phyloP scores from a whole-genome alignment of 2,329 filamentous ascomycete genomes.

The Hyphodiscus sp. region DNA sequence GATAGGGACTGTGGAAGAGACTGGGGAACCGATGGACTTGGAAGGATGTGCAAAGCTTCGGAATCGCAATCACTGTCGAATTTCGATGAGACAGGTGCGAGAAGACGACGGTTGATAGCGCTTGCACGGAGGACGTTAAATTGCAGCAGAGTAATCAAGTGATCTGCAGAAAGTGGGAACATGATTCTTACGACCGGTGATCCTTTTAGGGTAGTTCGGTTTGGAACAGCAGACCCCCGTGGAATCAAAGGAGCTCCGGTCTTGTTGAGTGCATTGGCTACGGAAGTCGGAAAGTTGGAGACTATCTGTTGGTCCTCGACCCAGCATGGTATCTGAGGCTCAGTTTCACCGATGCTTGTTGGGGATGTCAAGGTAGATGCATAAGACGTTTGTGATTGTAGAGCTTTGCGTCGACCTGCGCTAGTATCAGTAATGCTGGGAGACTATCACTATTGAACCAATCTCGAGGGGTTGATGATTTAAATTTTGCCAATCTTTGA shows the following conservation, averaged over 20 bases:
- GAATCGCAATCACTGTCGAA: conserved; percentile 28
- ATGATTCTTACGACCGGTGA: conserved; percentile 12
- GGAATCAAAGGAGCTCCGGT: conserved; percentile 28
- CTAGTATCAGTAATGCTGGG: too few relatives aligned
- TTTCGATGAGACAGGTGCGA: conserved; percentile 30
- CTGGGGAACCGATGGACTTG: conserved; percentile 28
- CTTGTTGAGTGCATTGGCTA: conserved; percentile 30
- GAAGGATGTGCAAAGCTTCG: conserved; percentile 19
- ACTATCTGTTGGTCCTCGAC: conserved; percentile 29
- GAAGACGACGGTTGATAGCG: conserved; percentile 32
- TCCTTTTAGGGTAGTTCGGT: conserved; percentile 5
- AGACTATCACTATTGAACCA: too few relatives aligned
- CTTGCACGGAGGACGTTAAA: conserved; percentile 35
- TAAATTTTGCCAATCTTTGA: too few relatives aligned
- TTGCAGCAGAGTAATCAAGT: conserved; percentile 38
- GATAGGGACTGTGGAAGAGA: conserved; percentile 30
- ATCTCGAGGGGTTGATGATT: too few relatives aligned
- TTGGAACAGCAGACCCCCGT: conserved; percentile 19
- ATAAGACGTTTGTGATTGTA: not conserved
- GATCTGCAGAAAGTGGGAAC: conserved; percentile 36
- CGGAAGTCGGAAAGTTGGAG: conserved; percentile 28
- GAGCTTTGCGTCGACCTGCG: conserved; percentile 31
- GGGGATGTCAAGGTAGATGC: conserved; percentile 10
- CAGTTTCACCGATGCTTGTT: conserved; percentile 18
- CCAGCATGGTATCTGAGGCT: conserved; percentile 32